Conservation (phyloP, 176 grass and related monocot genomes). For the Eleusine indica region DNA sequence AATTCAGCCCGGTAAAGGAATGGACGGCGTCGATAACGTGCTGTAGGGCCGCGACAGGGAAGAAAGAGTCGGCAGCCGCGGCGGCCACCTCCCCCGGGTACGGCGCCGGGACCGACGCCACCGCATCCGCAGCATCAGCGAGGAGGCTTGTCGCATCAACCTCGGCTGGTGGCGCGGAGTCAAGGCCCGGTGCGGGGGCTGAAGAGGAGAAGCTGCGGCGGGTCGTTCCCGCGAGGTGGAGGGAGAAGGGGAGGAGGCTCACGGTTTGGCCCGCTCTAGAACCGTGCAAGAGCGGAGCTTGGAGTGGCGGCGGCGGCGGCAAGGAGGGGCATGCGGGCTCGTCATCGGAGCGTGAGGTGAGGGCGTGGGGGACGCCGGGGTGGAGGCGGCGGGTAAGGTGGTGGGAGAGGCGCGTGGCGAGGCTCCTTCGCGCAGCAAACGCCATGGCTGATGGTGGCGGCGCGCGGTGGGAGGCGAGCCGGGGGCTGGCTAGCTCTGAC, state of each 20-base stretch:
- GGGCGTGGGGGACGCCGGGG: slow-evolving; percentile 7
- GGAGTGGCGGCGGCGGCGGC: slow-evolving; percentile 17
- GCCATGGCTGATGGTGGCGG: slow-evolving; percentile 37
- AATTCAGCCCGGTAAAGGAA: slow-evolving; percentile 75
- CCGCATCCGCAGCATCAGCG: slow-evolving; percentile 46
- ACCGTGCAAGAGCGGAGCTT: slow-evolving; percentile 13
- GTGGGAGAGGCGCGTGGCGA: slow-evolving; percentile 34
- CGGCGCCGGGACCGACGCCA: slow-evolving; percentile 49
- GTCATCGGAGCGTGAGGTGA: slow-evolving; percentile 44
- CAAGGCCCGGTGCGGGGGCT: background rate
- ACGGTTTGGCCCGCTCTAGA: slow-evolving; percentile 33
- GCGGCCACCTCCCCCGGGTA: slow-evolving; percentile 91
- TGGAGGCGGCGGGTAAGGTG: slow-evolving; percentile 36
- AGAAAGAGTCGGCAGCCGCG: slow-evolving; percentile 71
- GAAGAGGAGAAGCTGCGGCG: slow-evolving; percentile 53
- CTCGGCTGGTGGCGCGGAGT: slow-evolving; percentile 19
- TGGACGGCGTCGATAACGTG: slow-evolving; percentile 79
- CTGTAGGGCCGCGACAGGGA: slow-evolving; percentile 78
- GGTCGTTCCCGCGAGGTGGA: slow-evolving; percentile 28
- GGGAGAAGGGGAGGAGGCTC: slow-evolving; percentile 33
- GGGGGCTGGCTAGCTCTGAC: slow-evolving; percentile 6
- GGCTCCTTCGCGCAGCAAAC: slow-evolving; percentile 49
- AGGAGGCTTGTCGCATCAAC: slow-evolving; percentile 49
- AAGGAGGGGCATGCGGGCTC: slow-evolving; percentile 30
- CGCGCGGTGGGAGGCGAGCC: slow-evolving; percentile 17